Base-by-base conservation (phyloP, 2,329 filamentous ascomycete species). In the Fonsecaea nubica region DNA sequence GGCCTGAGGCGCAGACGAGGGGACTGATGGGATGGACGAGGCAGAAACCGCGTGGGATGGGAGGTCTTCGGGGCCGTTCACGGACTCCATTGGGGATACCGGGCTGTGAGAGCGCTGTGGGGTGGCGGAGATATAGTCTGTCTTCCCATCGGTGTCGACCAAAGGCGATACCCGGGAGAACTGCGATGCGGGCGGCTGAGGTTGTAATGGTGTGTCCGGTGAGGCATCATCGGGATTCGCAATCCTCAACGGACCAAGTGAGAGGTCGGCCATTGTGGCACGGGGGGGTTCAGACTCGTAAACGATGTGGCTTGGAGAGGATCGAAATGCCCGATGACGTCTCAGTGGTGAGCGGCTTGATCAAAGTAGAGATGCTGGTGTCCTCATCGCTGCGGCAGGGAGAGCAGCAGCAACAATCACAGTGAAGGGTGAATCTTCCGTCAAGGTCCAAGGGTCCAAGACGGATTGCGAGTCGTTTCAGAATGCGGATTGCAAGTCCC, bases 201-300 rank as follows among this genome's bases (percentile, higher is more conserved):
- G 68, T 62, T 70, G 75, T 61, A 61, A 74, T 68, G 64, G 75
- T 62, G 75, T 70, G 69, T 71, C 63, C 64, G 72, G 65, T 68
- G 82, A 82, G 68, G 87, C 85, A 81, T 95, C 89, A 81, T 97
- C 93, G 63, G 94, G 94, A 79, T 98, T 99, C 75, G 95, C 94
- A 79, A 99, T 98, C 78, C 94, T 92, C 80, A 99, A 84, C 75
- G 94, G 94, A 76, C 95, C 95, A 76, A 98, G 86, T 76, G 92
- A 92, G 82, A 93, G 91, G 76, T 73, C 71, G 56, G 71, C 69
- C 70, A 72, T 69, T 52, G 61, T 66, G 30, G 52, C 52, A 33
- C 52, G 30, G 52, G 52, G 18, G 61, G 57, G 38, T 59, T 61
- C 52, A 65, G 67, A 66, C 53, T 69, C 67, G 67, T 67, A 58